Percentiles rank a stretch among this genome's conserved stretches.
phyloP scores from a whole-genome alignment of 441 rosid genomes.

The Bruguiera hainesii region DNA sequence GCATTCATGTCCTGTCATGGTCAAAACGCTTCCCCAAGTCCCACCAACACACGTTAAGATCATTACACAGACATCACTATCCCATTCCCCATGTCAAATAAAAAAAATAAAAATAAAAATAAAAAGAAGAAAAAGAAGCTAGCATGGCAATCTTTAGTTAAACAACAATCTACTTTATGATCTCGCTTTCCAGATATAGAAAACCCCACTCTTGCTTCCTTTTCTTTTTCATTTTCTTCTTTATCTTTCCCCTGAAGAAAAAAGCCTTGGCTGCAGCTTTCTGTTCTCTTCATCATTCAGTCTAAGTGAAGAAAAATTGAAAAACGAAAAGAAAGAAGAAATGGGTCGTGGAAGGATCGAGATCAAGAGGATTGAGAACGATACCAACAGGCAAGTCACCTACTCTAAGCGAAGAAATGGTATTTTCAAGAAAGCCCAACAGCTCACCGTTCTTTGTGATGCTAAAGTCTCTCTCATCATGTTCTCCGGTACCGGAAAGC shows the following conservation, averaged over 20 bases:
- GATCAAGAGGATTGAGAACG: constrained; percentile 86
- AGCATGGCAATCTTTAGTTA: constrained; percentile 11
- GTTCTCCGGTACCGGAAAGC: constrained; percentile 62
- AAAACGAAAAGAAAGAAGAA: not conserved
- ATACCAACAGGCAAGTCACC: constrained; percentile 87
- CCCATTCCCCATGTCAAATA: not conserved
- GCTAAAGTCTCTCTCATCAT: constrained; percentile 79
- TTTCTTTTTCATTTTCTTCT: not conserved
- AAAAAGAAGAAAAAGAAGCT: not conserved
- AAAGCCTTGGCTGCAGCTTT: not conserved
- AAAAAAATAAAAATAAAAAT: no score
- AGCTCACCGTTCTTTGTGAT: constrained; percentile 82
- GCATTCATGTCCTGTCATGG: constrained; percentile 6
- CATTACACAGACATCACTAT: not conserved
- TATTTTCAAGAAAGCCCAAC: constrained; percentile 82
- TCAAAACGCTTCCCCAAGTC: not conserved
- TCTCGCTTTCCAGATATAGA: constrained; percentile 23
- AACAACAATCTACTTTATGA: constrained; percentile 15
- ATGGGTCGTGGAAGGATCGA: constrained; percentile 93
- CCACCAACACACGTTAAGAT: constrained; percentile 2
- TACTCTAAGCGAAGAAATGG: constrained; percentile 79
- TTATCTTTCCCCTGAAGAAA: not conserved
- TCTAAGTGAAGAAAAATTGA: no score
- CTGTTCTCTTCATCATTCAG: no score
- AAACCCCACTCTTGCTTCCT: constrained; percentile 4